Evolutionary conservation across 2,329 filamentous ascomycete genomes (phyloP).

Genomic region (Aspergillus luchuensis): DNA sequence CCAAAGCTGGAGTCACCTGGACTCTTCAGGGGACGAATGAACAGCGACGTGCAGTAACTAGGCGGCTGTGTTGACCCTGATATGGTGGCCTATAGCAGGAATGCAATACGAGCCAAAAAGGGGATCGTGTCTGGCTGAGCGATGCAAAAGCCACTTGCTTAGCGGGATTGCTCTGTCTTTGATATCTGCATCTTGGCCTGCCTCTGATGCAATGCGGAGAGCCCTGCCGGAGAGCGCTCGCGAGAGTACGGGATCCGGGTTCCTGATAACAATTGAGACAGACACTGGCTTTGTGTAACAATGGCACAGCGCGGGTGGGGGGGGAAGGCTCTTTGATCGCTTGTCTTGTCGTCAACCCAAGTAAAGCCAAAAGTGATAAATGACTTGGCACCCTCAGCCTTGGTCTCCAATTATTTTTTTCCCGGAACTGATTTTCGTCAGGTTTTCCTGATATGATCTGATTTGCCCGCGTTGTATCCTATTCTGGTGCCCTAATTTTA

Average conservation of each 20-base stretch:
- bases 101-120: conserved; percentile 36
- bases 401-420: conserved; percentile 7
- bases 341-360: conserved; percentile 11
- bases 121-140: conserved; percentile 33
- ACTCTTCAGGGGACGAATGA: conserved; percentile 39
- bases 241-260: conserved; percentile 27
- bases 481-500: conserved; percentile 22
- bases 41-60: conserved; percentile 30
- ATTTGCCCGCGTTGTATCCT: conserved; percentile 25
- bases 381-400: conserved; percentile 17
- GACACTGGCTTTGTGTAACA: conserved; percentile 27
- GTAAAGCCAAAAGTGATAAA: conserved; percentile 14
- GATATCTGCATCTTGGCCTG: conserved; percentile 49
- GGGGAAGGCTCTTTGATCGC: conserved; percentile 11
- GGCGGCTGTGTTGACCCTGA: conserved; percentile 32
- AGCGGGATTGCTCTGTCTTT: conserved; percentile 42
- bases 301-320: conserved; percentile 14
- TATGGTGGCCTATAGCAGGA: conserved; percentile 27
- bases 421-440: conserved; percentile 19
- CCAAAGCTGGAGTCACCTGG: conserved; percentile 44
- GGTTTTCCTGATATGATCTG: conserved; percentile 18
- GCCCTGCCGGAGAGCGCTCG: conserved; percentile 46
- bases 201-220: conserved; percentile 42
- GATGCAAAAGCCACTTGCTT: conserved; percentile 43
- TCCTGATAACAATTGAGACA: conserved; percentile 28